These are phyloP conservation scores for Camelina neglecta DNA, from an alignment of 345 rosid genomes.

Conservation along the genomic window DNA sequence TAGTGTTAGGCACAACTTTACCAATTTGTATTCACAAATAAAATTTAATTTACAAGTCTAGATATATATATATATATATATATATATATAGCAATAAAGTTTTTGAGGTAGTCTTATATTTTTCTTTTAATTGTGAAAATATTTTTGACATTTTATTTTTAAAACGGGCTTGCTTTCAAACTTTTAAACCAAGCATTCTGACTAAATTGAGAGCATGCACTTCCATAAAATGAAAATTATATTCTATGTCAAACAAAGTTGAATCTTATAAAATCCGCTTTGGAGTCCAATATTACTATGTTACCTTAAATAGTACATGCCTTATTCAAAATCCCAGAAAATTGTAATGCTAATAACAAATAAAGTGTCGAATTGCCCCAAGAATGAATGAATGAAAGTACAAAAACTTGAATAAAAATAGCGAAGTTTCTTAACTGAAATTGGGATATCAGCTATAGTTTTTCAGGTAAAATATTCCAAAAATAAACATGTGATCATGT, in stretches of 20 bases:
- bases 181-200: no score
- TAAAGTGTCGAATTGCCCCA: neutral
- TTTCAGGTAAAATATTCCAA: conserved; percentile 17
- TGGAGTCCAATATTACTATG: neutral
- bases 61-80: no score
- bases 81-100: no score
- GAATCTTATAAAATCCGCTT: neutral
- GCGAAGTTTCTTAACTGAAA: neutral
- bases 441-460: conserved; percentile 8
- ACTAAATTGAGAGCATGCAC: neutral
- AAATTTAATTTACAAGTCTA: no score
- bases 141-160: no score
- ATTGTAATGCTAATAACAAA: conserved; percentile 9
- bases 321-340: neutral
- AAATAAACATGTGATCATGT: conserved; percentile 34
- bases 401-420: neutral
- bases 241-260: neutral
- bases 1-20: no score
- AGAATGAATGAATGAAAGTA: neutral
- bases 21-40: no score
- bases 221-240: neutral
- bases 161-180: neutral
- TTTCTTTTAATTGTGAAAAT: no score
- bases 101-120: no score
- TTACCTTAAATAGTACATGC: neutral